These are phyloP conservation scores for Meredithiella fracta DNA, from an alignment of 2,329 filamentous ascomycete species.

Conservation along the genomic window DNA sequence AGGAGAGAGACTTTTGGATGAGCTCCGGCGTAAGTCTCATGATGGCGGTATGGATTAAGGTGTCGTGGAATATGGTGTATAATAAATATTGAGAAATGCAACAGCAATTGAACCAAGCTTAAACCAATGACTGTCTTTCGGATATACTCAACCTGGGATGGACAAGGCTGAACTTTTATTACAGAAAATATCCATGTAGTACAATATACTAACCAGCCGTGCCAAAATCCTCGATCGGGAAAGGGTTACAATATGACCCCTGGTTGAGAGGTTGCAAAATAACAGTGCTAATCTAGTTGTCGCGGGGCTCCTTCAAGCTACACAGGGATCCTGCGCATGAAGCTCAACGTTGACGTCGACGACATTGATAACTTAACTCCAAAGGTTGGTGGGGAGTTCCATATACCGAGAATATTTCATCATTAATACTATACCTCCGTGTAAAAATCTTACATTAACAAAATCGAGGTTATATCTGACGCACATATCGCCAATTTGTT, in stretches of 20 bases:
- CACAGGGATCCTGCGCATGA: not conserved
- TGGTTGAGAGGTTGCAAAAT: not conserved
- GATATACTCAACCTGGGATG: not conserved
- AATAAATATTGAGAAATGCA: not conserved
- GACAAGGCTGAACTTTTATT: conserved; percentile 12
- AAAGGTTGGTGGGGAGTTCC: too few relatives aligned
- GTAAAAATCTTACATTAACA: too few relatives aligned
- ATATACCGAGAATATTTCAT: too few relatives aligned
- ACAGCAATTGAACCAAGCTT: too few relatives aligned
- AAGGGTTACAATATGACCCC: not conserved
- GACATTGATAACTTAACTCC: not conserved
- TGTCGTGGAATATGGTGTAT: not conserved
- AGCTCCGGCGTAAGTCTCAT: conserved; percentile 96
- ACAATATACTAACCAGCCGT: conserved; percentile 2
- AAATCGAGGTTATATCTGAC: too few relatives aligned
- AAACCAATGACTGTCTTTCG: too few relatives aligned
- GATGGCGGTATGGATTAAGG: conserved; percentile 19
- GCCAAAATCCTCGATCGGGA: not conserved
- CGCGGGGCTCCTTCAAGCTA: conserved; percentile 1
- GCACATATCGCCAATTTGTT: too few relatives aligned
- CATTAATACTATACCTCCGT: too few relatives aligned
- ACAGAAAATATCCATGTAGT: conserved; percentile 1
- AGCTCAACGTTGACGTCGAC: not conserved
- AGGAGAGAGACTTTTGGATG: conserved; percentile 86
- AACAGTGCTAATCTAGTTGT: not conserved